Conservation (phyloP, 345 rosid species). For the Eucalyptus caleyi region DNA sequence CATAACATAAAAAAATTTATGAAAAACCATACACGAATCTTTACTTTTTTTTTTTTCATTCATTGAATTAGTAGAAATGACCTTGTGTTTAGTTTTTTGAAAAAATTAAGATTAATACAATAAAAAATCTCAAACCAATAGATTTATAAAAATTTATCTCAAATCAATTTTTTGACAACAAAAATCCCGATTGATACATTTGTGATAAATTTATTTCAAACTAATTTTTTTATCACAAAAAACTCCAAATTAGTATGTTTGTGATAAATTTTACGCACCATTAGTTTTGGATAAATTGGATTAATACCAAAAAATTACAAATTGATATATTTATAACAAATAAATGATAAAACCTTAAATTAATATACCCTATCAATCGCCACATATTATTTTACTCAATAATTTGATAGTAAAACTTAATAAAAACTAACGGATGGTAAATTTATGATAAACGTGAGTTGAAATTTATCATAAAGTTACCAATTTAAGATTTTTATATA, state of each 20-base stretch:
- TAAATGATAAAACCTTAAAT: fast-evolving
- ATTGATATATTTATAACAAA: fast-evolving
- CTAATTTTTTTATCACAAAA: fast-evolving
- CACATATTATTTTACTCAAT: fast-evolving
- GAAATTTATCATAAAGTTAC: fast-evolving
- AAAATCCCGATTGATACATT: fast-evolving
- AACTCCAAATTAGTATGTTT: too few relatives aligned
- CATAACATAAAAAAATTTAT: background rate
- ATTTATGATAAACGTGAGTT: fast-evolving
- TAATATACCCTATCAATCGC: fast-evolving
- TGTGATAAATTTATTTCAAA: too few relatives aligned
- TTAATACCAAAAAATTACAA: fast-evolving
- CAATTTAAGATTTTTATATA: background rate
- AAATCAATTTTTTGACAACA: too few relatives aligned
- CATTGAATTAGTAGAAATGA: background rate
- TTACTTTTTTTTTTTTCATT: background rate
- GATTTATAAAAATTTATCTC: too few relatives aligned
- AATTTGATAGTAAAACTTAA: fast-evolving
- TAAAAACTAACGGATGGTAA: fast-evolving
- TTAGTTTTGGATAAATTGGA: background rate
- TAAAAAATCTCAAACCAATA: too few relatives aligned
- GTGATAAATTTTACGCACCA: fast-evolving
- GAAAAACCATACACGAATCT: fast-evolving
- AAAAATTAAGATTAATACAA: too few relatives aligned
- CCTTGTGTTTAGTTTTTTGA: background rate